Evolutionary conservation across 2,329 filamentous ascomycete species (phyloP), one percentile per base, ranked within the genome.

Genomic region (Xylaria sp.): DNA sequence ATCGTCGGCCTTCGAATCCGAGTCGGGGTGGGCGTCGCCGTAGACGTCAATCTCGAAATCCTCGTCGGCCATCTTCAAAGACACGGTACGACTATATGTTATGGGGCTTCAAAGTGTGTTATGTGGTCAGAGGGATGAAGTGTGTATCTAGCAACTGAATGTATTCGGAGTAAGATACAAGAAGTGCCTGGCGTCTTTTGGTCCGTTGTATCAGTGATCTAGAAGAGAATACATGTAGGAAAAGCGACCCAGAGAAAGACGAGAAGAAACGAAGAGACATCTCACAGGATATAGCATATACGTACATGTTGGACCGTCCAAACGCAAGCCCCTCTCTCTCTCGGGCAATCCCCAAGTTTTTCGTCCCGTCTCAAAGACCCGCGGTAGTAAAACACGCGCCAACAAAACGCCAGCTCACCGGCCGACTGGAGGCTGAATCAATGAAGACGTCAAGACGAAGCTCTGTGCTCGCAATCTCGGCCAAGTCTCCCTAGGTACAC

Each of bases 11-110:
- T 72, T 76, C 20, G 73, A 60, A 10, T 82, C 79, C 67, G 83
- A 80, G 28, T 86, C 83, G 65, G 81, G 80, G 68, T 81, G 82
- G 66, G 83, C 82, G 74, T 91, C 89, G 74, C 88, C 89, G 76
- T 91, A 92, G 75, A 91, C 89, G 73, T 92, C 90, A 80, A 92
- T 91, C 74, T 91, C 90, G 78, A 90, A 91, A 74, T 91, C 89
- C 75, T 91, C 89, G 75, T 91, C 89, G 73, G 89, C 87, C 89
- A 91, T 91, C 59, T 75, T 80, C 76, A 39, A 61, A 66, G 65
- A 56, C 66, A 70, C 62, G 69, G 70, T 66, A 69, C 63, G 70
- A 64, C 69, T 75, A 73, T 70, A 72, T 67, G 74, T 70, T 74
- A 72, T 75, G 76, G 74, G 76, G 76, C 76, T 72, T 77, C 71